Percentiles rank a stretch among this genome's conserved stretches.
Conservation (phyloP, 75 land plant genomes). For the Pinus albicaulis region DNA sequence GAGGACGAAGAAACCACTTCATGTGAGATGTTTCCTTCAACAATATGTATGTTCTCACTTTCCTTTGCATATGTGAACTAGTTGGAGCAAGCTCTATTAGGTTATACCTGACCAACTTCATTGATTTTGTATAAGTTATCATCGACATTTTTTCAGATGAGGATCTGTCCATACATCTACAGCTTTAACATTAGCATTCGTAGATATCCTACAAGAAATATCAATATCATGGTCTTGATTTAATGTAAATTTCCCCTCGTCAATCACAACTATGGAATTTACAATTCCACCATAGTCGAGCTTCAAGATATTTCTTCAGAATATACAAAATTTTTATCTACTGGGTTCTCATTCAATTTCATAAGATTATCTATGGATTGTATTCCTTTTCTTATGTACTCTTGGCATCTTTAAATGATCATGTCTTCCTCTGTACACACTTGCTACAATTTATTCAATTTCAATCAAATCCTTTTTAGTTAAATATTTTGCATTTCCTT, state of each 20-base stretch:
- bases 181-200: too few relatives aligned
- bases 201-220: too few relatives aligned
- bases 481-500: neutral
- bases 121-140: too few relatives aligned
- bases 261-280: neutral
- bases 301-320: neutral
- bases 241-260: neutral
- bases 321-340: neutral
- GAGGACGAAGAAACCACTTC: neutral
- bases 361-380: neutral
- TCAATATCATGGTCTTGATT: too few relatives aligned
- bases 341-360: neutral
- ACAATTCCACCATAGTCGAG: neutral
- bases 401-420: neutral
- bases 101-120: too few relatives aligned
- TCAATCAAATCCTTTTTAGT: neutral
- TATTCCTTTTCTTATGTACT: neutral
- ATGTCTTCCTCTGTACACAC: neutral
- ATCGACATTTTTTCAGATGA: too few relatives aligned
- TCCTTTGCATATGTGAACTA: too few relatives aligned
- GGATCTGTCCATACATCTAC: too few relatives aligned
- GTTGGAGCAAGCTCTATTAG: too few relatives aligned
- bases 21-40: neutral
- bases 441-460: neutral
- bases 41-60: too few relatives aligned